Percentiles rank a stretch among this genome's conserved stretches.
These are phyloP conservation scores for Backusella westeae DNA, from an alignment of 192 early-diverging fungal genomes.

Conservation along the genomic window DNA sequence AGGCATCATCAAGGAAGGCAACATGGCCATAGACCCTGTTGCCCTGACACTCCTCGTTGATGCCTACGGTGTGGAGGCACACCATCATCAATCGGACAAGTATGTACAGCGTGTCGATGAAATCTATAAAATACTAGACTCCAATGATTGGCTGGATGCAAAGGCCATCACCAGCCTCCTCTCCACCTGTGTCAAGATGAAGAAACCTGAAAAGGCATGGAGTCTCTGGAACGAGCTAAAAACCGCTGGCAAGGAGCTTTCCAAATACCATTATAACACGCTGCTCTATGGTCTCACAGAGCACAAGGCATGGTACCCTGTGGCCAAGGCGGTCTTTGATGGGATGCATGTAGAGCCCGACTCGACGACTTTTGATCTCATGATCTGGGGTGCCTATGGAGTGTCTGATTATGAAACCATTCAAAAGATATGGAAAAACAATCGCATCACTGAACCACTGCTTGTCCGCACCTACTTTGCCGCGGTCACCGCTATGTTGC, in stretches of 20 bases:
- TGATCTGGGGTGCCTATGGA: slow-evolving; percentile 12
- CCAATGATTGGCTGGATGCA: not conserved
- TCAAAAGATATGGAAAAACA: not conserved
- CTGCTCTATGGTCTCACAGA: not conserved
- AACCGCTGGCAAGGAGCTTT: not conserved
- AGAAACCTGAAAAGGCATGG: slow-evolving; percentile 15
- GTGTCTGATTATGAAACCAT: slow-evolving; percentile 10
- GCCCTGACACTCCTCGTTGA: slow-evolving; percentile 6
- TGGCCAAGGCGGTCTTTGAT: slow-evolving; percentile 12
- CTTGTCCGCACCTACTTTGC: slow-evolving; percentile 11
- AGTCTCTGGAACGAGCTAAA: slow-evolving; percentile 10
- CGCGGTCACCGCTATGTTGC: not conserved
- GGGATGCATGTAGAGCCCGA: slow-evolving; percentile 14
- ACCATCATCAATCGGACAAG: not conserved
- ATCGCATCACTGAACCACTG: not conserved
- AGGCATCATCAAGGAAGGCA: not conserved
- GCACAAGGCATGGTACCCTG: slow-evolving; percentile 8
- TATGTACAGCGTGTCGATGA: not conserved
- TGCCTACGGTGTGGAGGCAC: slow-evolving; percentile 13
- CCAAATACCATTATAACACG: slow-evolving; percentile 21
- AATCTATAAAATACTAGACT: not conserved
- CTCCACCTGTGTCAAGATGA: not conserved
- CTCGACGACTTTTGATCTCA: slow-evolving; percentile 10
- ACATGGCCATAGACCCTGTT: not conserved
- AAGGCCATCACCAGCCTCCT: slow-evolving; percentile 3